phyloP scores from a whole-genome alignment of 2,329 filamentous ascomycete genomes.

The Stachybotrys elegans region DNA sequence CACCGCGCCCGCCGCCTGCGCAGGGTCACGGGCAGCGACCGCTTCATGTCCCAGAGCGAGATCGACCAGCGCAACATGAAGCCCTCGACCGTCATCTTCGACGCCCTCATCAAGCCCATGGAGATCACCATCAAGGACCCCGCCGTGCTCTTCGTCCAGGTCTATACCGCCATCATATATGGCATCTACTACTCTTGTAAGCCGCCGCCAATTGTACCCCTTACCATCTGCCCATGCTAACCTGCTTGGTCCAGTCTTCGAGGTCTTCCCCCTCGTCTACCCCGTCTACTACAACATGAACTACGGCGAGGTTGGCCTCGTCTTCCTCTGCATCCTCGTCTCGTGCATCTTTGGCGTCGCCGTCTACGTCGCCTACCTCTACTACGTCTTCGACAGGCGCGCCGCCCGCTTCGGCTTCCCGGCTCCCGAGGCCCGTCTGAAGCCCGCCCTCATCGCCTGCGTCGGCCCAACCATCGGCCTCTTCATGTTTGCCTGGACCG shows the following conservation, averaged over 20 bases:
- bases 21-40: constrained; percentile 50
- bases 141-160: constrained; percentile 55
- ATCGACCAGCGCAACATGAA: constrained; percentile 55
- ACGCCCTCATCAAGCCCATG: constrained; percentile 57
- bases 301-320: constrained; percentile 51
- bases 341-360: constrained; percentile 47
- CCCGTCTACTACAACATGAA: constrained; percentile 54
- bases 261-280: constrained; percentile 63
- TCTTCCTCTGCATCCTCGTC: constrained; percentile 57
- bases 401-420: constrained; percentile 44
- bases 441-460: constrained; percentile 48
- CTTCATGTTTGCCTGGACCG: constrained; percentile 57
- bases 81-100: constrained; percentile 38
- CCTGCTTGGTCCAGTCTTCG: constrained; percentile 38
- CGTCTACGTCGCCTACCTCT: constrained; percentile 46
- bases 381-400: constrained; percentile 45
- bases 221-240: constrained; percentile 4
- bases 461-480: constrained; percentile 53
- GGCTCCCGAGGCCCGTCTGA: constrained; percentile 47
- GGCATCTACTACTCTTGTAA: constrained; percentile 54
- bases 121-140: constrained; percentile 58
- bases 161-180: constrained; percentile 59
- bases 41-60: constrained; percentile 58
- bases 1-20: constrained; percentile 57
- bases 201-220: constrained; percentile 2